Percentiles rank a stretch among this genome's conserved stretches.
Conservation (phyloP, 2,329 filamentous ascomycete genomes). For the Colletotrichum gloeosporioides region DNA sequence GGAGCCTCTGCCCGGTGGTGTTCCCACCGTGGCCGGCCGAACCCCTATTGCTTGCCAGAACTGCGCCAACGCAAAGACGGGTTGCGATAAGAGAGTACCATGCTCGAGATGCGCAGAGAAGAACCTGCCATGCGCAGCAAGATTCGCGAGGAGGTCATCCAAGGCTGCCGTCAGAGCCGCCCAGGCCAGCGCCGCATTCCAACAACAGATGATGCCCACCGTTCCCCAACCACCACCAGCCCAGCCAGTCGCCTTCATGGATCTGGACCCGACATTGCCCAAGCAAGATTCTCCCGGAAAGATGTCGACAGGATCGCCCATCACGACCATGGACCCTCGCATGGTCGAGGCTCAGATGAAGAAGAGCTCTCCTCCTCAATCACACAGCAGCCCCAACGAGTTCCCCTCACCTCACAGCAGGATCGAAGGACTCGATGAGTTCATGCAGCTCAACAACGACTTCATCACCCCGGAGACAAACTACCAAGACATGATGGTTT, state of each 20-base stretch:
- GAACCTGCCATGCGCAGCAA: conserved; percentile 41
- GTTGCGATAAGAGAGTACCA: conserved; percentile 42
- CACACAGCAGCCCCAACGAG: conserved; percentile 37
- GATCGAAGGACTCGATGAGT: conserved; percentile 45
- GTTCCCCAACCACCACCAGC: conserved; percentile 13
- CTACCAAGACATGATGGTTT: conserved; percentile 50
- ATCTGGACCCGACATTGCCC: conserved; percentile 33
- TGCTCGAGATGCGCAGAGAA: conserved; percentile 44
- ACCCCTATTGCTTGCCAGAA: conserved; percentile 43
- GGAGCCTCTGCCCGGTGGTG: conserved; percentile 48
- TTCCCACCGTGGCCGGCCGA: conserved; percentile 44
- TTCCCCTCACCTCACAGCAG: conserved; percentile 42
- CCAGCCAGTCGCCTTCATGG: conserved; percentile 40
- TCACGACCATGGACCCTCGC: conserved; percentile 35
- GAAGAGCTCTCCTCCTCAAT: conserved; percentile 35
- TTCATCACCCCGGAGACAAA: conserved; percentile 39
- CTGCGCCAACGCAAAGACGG: conserved; percentile 43
- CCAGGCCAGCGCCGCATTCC: conserved; percentile 41
- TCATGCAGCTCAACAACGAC: conserved; percentile 42
- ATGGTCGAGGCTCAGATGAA: conserved; percentile 32
- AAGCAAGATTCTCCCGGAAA: conserved; percentile 31
- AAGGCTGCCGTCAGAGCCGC: conserved; percentile 51
- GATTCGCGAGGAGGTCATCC: conserved; percentile 56
- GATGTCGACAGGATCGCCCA: conserved; percentile 31
- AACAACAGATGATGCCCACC: conserved; percentile 27